Percentiles rank a stretch among this genome's conserved stretches.
Evolutionary conservation across 2,329 filamentous ascomycete species (phyloP).

Genomic region (Phyllosticta capitalensis): DNA sequence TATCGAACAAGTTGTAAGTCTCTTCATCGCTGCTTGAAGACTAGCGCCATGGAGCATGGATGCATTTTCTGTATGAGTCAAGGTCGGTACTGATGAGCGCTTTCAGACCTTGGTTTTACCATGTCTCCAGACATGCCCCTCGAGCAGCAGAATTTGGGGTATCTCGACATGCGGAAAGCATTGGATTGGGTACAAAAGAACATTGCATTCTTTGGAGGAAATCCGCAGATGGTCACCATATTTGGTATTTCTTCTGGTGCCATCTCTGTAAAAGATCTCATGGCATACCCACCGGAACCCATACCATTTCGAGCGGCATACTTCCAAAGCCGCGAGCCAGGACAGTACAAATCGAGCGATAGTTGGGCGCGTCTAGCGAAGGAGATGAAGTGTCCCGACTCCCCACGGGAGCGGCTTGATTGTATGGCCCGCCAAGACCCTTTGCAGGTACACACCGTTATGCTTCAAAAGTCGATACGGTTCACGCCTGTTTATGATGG

Average conservation of each 20-base stretch:
- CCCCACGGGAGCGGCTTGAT: background rate
- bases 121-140: conserved; percentile 1
- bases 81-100: background rate
- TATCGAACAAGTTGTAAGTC: background rate
- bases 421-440: background rate
- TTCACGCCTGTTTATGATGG: background rate
- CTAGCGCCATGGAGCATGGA: too few species aligned
- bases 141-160: conserved; percentile 5
- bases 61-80: background rate
- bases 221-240: background rate
- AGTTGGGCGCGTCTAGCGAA: background rate
- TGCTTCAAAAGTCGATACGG: background rate
- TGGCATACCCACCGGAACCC: background rate
- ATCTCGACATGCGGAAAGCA: conserved; percentile 12
- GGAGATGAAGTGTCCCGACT: background rate
- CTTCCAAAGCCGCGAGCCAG: background rate
- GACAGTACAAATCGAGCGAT: background rate
- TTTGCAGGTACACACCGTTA: background rate
- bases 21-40: background rate
- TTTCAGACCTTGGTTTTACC: conserved; percentile 9
- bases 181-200: conserved; percentile 12
- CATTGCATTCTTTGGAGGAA: conserved; percentile 9
- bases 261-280: background rate
- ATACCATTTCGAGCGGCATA: background rate
- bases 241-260: background rate